Conservation (phyloP, 352 stramenopile genomes). For the Phytophthora constricta region DNA sequence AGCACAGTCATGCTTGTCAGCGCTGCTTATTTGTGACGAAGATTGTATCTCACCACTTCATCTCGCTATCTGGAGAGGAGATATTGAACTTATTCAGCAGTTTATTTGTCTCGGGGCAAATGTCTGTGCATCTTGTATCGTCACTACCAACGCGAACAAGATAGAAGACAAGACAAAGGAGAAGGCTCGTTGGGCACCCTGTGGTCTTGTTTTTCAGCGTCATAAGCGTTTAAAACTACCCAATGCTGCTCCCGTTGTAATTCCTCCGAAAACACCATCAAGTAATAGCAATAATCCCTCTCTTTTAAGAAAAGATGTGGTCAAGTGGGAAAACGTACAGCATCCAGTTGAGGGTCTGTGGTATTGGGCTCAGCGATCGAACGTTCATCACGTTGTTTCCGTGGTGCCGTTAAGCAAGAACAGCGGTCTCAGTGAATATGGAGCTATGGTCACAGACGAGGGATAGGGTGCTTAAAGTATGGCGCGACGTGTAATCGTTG, state of each 20-base stretch:
- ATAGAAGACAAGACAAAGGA: constrained; percentile 18
- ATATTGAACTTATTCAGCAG: constrained; percentile 39
- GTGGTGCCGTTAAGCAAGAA: neutral
- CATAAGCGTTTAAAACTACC: neutral
- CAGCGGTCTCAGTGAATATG: neutral
- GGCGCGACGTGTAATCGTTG: constrained; percentile 25
- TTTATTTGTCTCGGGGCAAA: constrained; percentile 56
- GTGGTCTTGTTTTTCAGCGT: constrained; percentile 41
- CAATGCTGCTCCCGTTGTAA: too few relatives aligned
- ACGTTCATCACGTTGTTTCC: neutral
- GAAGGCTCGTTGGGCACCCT: constrained; percentile 57
- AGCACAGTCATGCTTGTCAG: constrained; percentile 23
- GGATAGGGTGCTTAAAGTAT: constrained; percentile 38
- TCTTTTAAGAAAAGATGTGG: neutral
- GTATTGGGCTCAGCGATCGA: constrained; percentile 32
- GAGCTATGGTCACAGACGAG: constrained; percentile 6
- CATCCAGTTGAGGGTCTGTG: constrained; percentile 34
- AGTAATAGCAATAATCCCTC: neutral
- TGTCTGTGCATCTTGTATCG: constrained; percentile 22
- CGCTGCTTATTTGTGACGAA: constrained; percentile 49
- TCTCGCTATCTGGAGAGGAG: constrained; percentile 48
- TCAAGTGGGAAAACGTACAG: constrained; percentile 22
- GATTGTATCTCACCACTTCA: constrained; percentile 53
- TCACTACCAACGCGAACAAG: neutral
- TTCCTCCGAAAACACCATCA: too few relatives aligned